Evolutionary conservation across 2,329 filamentous ascomycete species (phyloP).

Genomic region (Colletotrichum euphorbiae): DNA sequence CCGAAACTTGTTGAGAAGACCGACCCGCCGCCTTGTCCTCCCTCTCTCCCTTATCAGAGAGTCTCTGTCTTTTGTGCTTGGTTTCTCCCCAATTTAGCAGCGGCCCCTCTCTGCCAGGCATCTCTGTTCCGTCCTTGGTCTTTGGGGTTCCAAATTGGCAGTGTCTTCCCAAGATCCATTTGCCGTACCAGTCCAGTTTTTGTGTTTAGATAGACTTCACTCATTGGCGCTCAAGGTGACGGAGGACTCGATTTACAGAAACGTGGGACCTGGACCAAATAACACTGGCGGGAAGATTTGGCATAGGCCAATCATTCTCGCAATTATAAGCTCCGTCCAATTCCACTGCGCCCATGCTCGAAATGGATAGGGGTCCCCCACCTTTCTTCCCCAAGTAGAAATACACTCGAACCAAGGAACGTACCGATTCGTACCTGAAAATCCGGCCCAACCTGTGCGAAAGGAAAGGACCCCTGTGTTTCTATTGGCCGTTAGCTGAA

Average conservation of each 20-base stretch:
- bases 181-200: slow-evolving; percentile 13
- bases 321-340: slow-evolving; percentile 35
- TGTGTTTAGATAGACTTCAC: slow-evolving; percentile 12
- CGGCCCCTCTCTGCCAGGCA: slow-evolving; percentile 1
- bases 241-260: neutral
- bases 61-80: neutral
- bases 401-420: neutral
- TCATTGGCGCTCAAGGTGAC: neutral
- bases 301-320: slow-evolving; percentile 1
- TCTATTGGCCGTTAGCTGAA: slow-evolving; percentile 13
- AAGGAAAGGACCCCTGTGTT: slow-evolving; percentile 14
- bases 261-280: slow-evolving; percentile 7
- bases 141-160: neutral
- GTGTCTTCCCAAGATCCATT: slow-evolving; percentile 4
- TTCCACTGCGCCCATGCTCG: slow-evolving; percentile 16
- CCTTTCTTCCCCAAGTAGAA: neutral
- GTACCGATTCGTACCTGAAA: slow-evolving; percentile 11
- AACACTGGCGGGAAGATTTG: slow-evolving; percentile 2
- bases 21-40: slow-evolving; percentile 13
- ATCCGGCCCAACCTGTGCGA: slow-evolving; percentile 10
- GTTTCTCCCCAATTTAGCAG: neutral
- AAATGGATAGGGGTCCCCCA: slow-evolving; percentile 31
- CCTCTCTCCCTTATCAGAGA: neutral
- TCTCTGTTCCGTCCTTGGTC: slow-evolving; percentile 13
- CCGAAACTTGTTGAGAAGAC: slow-evolving; percentile 37